A percentile compares a stretch with the other conserved stretches of the same genome.
These are phyloP conservation scores for Alternaria panax DNA, from an alignment of 2,329 filamentous ascomycete species.

Conservation along the genomic window DNA sequence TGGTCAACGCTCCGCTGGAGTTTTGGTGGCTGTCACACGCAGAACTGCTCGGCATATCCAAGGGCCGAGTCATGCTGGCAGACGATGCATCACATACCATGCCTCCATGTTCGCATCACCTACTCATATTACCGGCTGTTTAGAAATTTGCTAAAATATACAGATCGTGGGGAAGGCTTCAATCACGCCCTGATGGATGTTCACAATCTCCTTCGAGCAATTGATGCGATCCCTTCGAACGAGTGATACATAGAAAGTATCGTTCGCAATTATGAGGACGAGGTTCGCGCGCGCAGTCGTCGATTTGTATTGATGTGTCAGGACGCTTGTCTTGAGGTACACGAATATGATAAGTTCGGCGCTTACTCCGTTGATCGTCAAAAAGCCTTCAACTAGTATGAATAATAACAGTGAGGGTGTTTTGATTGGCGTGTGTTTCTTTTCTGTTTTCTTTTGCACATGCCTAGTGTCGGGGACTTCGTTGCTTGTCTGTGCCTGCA, in stretches of 20 bases:
- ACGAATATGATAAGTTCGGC: not conserved
- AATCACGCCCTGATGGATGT: not conserved
- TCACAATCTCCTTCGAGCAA: not conserved
- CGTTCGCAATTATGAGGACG: not conserved
- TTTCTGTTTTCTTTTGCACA: no score
- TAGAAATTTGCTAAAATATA: not conserved
- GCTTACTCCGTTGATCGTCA: not conserved
- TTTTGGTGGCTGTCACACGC: not conserved
- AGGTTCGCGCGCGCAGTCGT: not conserved
- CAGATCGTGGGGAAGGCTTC: not conserved
- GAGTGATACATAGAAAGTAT: not conserved
- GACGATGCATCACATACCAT: not conserved
- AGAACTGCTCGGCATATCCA: not conserved
- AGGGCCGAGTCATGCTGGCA: not conserved
- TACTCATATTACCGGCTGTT: not conserved
- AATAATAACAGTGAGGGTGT: not conserved
- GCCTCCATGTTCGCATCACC: not conserved
- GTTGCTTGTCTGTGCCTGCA: no score
- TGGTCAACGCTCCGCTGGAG: not conserved
- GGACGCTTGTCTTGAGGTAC: not conserved
- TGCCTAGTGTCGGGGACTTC: no score
- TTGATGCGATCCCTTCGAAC: not conserved
- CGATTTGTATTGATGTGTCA: not conserved
- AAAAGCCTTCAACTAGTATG: not conserved
- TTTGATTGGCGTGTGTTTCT: no score